phyloP scores from a whole-genome alignment of 2,329 filamentous ascomycete species.

The Pseudogymnoascus sp. region DNA sequence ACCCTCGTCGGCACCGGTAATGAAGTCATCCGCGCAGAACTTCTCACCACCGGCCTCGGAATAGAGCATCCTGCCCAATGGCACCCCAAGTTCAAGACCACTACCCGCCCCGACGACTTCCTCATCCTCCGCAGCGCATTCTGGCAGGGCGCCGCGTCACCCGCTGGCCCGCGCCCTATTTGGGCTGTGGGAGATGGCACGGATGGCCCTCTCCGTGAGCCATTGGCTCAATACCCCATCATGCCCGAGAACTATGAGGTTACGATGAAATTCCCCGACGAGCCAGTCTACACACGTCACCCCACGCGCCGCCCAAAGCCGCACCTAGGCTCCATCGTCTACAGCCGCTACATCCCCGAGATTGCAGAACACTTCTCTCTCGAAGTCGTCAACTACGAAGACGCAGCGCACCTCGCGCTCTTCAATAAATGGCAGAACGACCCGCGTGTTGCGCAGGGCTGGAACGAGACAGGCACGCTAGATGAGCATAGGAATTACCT shows the following conservation, averaged over 20 bases:
- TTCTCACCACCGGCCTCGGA: slow-evolving; percentile 25
- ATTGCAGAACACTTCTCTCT: slow-evolving; percentile 71
- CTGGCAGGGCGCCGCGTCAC: slow-evolving; percentile 64
- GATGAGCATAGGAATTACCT: slow-evolving; percentile 70
- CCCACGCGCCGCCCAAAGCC: slow-evolving; percentile 67
- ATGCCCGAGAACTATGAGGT: slow-evolving; percentile 38
- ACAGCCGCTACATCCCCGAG: slow-evolving; percentile 72
- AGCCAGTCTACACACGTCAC: slow-evolving; percentile 50
- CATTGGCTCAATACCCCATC: slow-evolving; percentile 29
- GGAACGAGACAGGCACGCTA: slow-evolving; percentile 70
- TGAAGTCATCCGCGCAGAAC: slow-evolving; percentile 24
- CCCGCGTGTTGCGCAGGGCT: slow-evolving; percentile 69
- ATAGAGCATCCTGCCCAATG: slow-evolving; percentile 18
- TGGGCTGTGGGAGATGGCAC: slow-evolving; percentile 37
- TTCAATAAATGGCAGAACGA: slow-evolving; percentile 82
- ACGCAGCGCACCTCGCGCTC: slow-evolving; percentile 56
- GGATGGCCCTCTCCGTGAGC: slow-evolving; percentile 32
- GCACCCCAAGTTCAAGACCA: slow-evolving; percentile 10
- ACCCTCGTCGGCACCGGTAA: slow-evolving; percentile 27
- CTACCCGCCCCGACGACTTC: slow-evolving; percentile 30
- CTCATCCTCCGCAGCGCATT: slow-evolving; percentile 50
- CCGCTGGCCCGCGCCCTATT: slow-evolving; percentile 54
- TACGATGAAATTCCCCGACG: slow-evolving; percentile 28
- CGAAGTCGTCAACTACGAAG: slow-evolving; percentile 60
- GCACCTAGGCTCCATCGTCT: slow-evolving; percentile 59